Base-by-base conservation (phyloP, 2,329 filamentous ascomycete genomes). In the Pestalotiopsis fici region DNA sequence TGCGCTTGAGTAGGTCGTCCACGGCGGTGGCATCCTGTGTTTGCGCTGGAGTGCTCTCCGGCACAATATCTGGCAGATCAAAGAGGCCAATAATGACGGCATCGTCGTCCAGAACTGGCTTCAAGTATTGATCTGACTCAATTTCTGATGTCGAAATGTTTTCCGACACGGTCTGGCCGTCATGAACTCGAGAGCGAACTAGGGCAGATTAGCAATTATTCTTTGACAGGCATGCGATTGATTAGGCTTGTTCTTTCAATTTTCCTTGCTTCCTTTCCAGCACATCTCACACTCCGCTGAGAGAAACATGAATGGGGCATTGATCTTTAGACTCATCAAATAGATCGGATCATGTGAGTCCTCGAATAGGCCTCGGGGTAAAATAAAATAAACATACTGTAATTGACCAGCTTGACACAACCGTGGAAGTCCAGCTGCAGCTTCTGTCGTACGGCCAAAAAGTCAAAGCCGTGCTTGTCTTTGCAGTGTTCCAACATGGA, bases 71-170 rank as follows among this genome's bases (percentile, higher is more conserved):
- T 11, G 86, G 84, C 21, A 97, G 83, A 69, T 98, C 96, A 70
- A 97, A 95, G 23, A 99, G 84, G 66, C 88, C 93, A 76, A 97
- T 94, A 37, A 99, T 88, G 65, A 98, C 83, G 3, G 95, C 93
- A 77, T 99, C 96, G 72, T 98, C 94, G 67, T 96, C 91, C 7
- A 99, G 81, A 3, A 94, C 90, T 0, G 96, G 96, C 76, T 92
- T 92, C 67, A 99, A 84, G 75, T 90, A 97, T 71, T 87, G 86
- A 70, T 98, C 95, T 69, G 94, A 88, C n/a, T 89, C 85, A 69
- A 98, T 90, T 28, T 89, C 83, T 2, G 83, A 81, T 43, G 83
- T 82, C 2, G 88, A 84, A 67, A 93, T 89, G 56, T 91, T 80
- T 67, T 87, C 83, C 0, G 88, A 88, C 3, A 88, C 76, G 6